Conservation (phyloP, 140 eudicot species). For the Bidens hawaiensis region DNA sequence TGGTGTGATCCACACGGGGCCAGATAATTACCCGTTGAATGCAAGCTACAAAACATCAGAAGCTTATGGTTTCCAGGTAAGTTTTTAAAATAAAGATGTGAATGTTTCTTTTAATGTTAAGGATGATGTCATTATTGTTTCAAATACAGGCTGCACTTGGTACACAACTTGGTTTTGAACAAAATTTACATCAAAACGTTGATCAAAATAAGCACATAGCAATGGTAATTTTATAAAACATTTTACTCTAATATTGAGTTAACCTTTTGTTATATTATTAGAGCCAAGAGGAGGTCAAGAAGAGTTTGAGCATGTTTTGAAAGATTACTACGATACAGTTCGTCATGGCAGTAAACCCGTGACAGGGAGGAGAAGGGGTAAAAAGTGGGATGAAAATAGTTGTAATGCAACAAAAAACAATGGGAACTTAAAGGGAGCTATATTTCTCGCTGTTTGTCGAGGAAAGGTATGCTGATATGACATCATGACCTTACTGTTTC, state of each 20-base stretch:
- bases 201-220: too few species aligned
- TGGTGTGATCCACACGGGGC: slow-evolving; percentile 70
- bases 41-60: slow-evolving; percentile 89
- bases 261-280: slow-evolving; percentile 31
- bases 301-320: slow-evolving; percentile 64
- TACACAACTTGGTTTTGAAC: too few species aligned
- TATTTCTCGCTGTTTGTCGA: slow-evolving; percentile 96
- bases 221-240: too few species aligned
- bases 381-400: slow-evolving; percentile 38
- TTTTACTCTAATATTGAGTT: neutral
- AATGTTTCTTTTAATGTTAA: neutral
- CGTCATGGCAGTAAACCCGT: slow-evolving; percentile 35
- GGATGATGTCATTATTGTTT: slow-evolving; percentile 20
- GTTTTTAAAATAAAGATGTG: slow-evolving; percentile 9
- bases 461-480: slow-evolving; percentile 66
- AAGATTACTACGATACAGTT: slow-evolving; percentile 62
- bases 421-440: slow-evolving; percentile 57
- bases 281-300: slow-evolving; percentile 95
- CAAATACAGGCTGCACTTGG: slow-evolving; percentile 73
- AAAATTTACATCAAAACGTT: too few species aligned
- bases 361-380: slow-evolving; percentile 56
- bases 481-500: neutral
- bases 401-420: slow-evolving; percentile 23
- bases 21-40: slow-evolving; percentile 63
- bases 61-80: slow-evolving; percentile 71